Evolutionary conservation across 441 rosid species (phyloP), one percentile per base, ranked within the genome.

Genomic region (Eruca vesicaria): DNA sequence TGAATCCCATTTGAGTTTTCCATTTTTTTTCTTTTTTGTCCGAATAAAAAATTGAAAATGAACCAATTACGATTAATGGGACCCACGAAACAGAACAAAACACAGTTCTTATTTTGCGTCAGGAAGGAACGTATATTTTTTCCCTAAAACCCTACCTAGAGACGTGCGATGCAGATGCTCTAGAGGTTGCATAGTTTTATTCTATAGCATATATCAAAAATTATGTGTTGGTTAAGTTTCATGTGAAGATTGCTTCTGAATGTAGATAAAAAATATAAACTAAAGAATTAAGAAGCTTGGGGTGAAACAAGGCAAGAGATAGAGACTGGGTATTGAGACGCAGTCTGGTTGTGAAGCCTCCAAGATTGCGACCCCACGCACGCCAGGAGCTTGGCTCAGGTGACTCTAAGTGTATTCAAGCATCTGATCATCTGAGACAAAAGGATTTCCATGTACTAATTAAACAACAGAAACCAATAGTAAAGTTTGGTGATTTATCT

Each of bases 271-370:
- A 81, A 83, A 76, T 81, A 90, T 81, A 90, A 32, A 93, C 94
- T 9, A 88, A 87, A 83, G 92, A 88, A n/a, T n/a, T n/a, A n/a
- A 83, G 99, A 92, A 82, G 92, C 89, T 23, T 48, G 2, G 83
- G 83, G 81, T 79, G 68, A 79, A 82, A 72, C 67, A 73, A 84
- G 75, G 74, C 68, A 85, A 80, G 88, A 81, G 35, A 79, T 89
- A 33, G 79, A 53, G 61, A 10, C 28, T 94, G 88, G 32, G n/a
- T n/a, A n/a, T n/a, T n/a, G n/a, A n/a, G n/a, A n/a, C n/a, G n/a
- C n/a, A n/a, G n/a, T n/a, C n/a, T n/a, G n/a, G 94, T 92, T 20
- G 91, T 95, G 52, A 92, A 90, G 88, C 86, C 86, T 92, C 75
- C 91, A 86, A 75, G 92, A 97, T 52, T 90, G 98, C 97, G 90